A percentile compares a stretch with the other conserved stretches of the same genome.
Conservation (phyloP, 306 rosid genomes). For the Quercus wislizeni region DNA sequence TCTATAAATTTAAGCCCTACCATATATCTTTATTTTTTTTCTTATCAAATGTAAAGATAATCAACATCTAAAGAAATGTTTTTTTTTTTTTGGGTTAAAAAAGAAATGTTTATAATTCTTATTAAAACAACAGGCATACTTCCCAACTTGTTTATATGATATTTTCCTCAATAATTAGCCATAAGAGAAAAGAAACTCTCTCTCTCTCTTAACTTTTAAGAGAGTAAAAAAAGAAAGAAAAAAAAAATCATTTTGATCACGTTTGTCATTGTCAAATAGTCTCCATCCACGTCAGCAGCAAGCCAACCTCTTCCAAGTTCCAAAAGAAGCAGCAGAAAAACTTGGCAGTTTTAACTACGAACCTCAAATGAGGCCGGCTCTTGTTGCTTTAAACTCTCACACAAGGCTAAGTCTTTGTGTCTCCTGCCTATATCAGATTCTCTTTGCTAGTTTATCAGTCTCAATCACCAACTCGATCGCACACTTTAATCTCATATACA, state of each 20-base stretch:
- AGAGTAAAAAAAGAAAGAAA: not conserved
- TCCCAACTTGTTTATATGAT: too few relatives aligned
- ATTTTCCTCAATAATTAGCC: too few relatives aligned
- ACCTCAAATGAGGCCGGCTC: not conserved
- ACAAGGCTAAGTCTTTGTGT: not conserved
- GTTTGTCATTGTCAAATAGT: not conserved
- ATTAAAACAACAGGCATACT: too few relatives aligned
- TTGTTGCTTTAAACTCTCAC: constrained; percentile 11
- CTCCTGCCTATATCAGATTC: not conserved
- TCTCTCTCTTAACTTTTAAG: not conserved
- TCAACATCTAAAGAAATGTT: too few relatives aligned
- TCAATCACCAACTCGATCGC: not conserved
- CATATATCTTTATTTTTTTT: too few relatives aligned
- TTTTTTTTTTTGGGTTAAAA: too few relatives aligned
- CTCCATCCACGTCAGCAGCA: not conserved
- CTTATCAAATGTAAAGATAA: too few relatives aligned
- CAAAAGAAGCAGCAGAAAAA: constrained; percentile 1
- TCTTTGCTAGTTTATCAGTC: not conserved
- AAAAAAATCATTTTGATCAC: not conserved
- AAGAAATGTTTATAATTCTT: too few relatives aligned
- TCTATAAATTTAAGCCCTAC: too few relatives aligned
- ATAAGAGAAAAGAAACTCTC: too few relatives aligned
- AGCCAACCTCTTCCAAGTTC: not conserved
- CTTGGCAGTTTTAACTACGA: not conserved
- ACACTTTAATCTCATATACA: not conserved